Percentiles rank a stretch among this genome's conserved stretches.
Conservation (phyloP, 2,329 filamentous ascomycete species). For the Hymenoscyphus scutula region DNA sequence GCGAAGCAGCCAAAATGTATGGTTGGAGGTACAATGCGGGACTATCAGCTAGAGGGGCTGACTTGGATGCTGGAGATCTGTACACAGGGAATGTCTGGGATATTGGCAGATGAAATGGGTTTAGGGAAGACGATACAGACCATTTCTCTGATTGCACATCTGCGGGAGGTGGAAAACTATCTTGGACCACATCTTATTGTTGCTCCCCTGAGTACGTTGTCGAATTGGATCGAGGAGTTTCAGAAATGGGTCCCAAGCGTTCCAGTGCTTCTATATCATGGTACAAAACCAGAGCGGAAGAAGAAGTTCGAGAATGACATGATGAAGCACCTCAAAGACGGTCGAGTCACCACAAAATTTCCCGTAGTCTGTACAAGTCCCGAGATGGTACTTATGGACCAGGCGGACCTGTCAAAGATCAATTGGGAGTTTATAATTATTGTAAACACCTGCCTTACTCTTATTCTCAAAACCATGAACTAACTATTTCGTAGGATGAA, state of each 20-base stretch:
- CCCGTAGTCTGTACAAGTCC: slow-evolving; percentile 94
- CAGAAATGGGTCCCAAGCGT: slow-evolving; percentile 85
- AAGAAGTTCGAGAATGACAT: slow-evolving; percentile 71
- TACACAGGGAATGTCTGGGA: slow-evolving; percentile 63
- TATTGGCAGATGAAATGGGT: slow-evolving; percentile 62
- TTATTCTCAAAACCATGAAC: not conserved
- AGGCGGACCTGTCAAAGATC: slow-evolving; percentile 75
- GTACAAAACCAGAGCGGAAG: slow-evolving; percentile 73
- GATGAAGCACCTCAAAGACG: slow-evolving; percentile 63
- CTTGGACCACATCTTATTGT: slow-evolving; percentile 86
- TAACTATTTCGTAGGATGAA: slow-evolving; percentile 63
- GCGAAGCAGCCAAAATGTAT: slow-evolving; percentile 84
- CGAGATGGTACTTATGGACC: slow-evolving; percentile 91
- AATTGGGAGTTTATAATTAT: slow-evolving; percentile 99
- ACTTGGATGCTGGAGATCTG: slow-evolving; percentile 78
- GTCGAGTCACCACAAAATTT: slow-evolving; percentile 63
- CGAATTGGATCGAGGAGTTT: slow-evolving; percentile 96
- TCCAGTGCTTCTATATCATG: slow-evolving; percentile 88
- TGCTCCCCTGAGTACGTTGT: slow-evolving; percentile 84
- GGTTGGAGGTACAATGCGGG: slow-evolving; percentile 84
- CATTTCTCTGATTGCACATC: slow-evolving; percentile 61
- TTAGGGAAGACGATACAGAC: slow-evolving; percentile 57
- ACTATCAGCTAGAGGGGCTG: slow-evolving; percentile 89
- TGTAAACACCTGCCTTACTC: slow-evolving; percentile 44
- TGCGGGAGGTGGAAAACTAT: slow-evolving; percentile 82